These are phyloP conservation scores for Ogataea salicorniae DNA, from an alignment of 805 yeast genomes.

Conservation along the genomic window DNA sequence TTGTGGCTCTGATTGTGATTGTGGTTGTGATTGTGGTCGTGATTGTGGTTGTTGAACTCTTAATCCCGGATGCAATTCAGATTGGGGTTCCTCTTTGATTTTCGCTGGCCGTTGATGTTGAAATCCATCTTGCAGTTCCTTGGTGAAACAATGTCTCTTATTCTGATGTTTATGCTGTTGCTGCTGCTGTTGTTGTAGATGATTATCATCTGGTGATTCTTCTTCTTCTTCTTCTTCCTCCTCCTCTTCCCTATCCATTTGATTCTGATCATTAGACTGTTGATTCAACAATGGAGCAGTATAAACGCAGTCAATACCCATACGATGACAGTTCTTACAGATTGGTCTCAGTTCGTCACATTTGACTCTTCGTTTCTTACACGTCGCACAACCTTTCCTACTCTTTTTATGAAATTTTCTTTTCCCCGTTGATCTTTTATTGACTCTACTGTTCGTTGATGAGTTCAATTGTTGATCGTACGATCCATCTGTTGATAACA, in stretches of 20 bases:
- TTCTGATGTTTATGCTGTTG: conserved; percentile 18
- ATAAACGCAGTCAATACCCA: conserved; percentile 76
- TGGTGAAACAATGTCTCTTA: conserved; percentile 18
- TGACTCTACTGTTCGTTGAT: conserved; percentile 17
- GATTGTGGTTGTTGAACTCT: not conserved
- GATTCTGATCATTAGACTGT: not conserved
- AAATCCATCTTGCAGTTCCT: conserved; percentile 1
- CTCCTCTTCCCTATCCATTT: not conserved
- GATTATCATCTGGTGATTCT: not conserved
- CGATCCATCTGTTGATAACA: not conserved
- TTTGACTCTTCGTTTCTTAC: conserved; percentile 85
- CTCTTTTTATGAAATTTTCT: conserved; percentile 88
- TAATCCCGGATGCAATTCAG: not conserved
- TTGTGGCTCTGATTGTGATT: not conserved
- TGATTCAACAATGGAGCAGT: not conserved
- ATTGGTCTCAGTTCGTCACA: conserved; percentile 84
- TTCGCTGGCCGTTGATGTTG: not conserved
- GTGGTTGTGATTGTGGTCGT: not conserved
- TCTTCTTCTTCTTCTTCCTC: not conserved
- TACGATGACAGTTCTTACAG: conserved; percentile 73
- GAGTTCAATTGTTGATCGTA: not conserved
- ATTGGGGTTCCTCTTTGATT: not conserved
- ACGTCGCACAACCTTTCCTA: conserved; percentile 82
- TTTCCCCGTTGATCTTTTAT: conserved; percentile 53
- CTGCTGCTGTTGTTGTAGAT: conserved; percentile 8